Base-by-base conservation (phyloP, 2,329 filamentous ascomycete species). In the Lasiodiplodia citricola region DNA sequence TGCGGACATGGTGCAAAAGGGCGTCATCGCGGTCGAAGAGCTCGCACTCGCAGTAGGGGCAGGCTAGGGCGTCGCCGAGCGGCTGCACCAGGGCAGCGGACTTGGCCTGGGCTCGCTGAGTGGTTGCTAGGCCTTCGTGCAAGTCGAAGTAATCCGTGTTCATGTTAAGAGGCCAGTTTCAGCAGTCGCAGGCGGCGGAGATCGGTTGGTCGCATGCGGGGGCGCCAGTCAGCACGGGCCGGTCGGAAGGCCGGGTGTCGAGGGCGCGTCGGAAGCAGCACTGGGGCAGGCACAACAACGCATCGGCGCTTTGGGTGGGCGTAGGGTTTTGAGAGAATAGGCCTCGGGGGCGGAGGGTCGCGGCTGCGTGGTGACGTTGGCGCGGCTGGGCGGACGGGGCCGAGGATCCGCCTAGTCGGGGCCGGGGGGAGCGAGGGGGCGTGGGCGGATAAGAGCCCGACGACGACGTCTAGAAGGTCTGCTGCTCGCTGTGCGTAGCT, bases 1-100 rank as follows among this genome's bases (percentile, higher is more conserved):
- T 54, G n/a, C 66, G 73, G 10, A 71, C 74, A 67, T 80, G 78
- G 37, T 69, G 63, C 38, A 70, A 70, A 0, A 80, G 69, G 37
- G 76, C 74, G 14, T 75, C 72, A 1, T 74, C 21, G 38, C 11
- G 72, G 11, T 76, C 75, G 68, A 80, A 80, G 0, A 76, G 74
- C 1, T 74, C 71, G 1, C 74, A 74, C 10, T 73, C 68, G 31
- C 74, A 74, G 56, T 75, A 79, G 1, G 78, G 78, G 70, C 78
- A 80, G 0, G 72, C 64, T 6, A 66, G 38, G 16, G n/a, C 16
- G 31, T 65, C 62, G 28, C 37, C 51, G 35, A 41, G 51, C 2
- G 41, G 58, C 60, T 64, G 60, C 51, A 37, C 35, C 5, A 56
- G 50, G 18, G 51, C 35, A 21, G 63, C 63, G 8, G 63, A 55